Evolutionary conservation across 2,329 filamentous ascomycete species (phyloP), one percentile per base, ranked within the genome.

Genomic region (Colletotrichum sp.): DNA sequence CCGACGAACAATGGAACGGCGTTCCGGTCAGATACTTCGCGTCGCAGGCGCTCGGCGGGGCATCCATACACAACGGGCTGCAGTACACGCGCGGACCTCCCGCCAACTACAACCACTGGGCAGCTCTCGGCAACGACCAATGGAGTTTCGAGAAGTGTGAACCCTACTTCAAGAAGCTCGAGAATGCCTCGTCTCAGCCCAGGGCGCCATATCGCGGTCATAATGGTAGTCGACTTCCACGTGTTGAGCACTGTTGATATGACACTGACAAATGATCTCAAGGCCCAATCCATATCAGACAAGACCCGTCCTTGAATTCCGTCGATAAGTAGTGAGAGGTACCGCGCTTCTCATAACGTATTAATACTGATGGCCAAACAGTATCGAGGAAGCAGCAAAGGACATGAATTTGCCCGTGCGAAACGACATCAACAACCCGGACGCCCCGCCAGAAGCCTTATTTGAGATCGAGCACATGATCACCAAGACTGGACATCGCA

Each of bases 81-180:
- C 70, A 84, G 24, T 72, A 80, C 70, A 84, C 83, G 1, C 79
- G 82, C 4, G 82, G 83, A 9, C 28, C 71, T 3, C 83, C 79
- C 2, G 82, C 73, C 3, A 79, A 77, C 6, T 84, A 83, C 59
- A 78, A 80, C 38, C 70, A 67, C 7, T 85, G 83, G 83, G 78
- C 81, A 0, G 76, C 79, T 5, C 73, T 80, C 30, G 82, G 81
- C 2, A 77, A 83, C n/a, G 61, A 77, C 7, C 79, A 82, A n/a
- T 85, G 84, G 84, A 74, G 77, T 18, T 85, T 81, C 77, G 78
- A 81, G 3, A 76, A 79, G 30, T 80, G 84, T 8, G 81, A 82
- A 73, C 83, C 83, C 9, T 82, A 80, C 62, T 84, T 84, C 21
- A 74, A 71, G 9, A 80, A 75, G 55, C 78, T 79, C 5, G 83